Evolutionary conservation across 257 asterid genomes (phyloP), one percentile per base, ranked within the genome.

Genomic region (Solanum habrochaites): DNA sequence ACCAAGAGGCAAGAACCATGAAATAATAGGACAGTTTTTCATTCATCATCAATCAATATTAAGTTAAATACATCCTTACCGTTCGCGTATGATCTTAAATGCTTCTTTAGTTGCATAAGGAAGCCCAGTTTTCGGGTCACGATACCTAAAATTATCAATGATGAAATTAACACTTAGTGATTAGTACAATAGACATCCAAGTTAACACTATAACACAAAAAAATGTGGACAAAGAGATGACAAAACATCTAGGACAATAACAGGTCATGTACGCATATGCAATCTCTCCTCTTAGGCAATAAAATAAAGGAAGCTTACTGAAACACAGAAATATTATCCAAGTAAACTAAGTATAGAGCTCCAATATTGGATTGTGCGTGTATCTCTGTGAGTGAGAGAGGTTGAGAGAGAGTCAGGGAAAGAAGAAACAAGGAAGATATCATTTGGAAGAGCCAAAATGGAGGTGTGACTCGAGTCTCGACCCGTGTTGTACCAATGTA

Each of bases 21-120:
- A n/a, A 42, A 42, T n/a, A n/a, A n/a, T 42, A 74, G 3, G 52
- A 21, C 56, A 39, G 52, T 21, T 39, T 74, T 39, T 42, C 83
- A 42, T 42, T 42, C 37, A 13, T 75, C 83, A 42, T 75, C 23
- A 37, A 2, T 12, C 81, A 72, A 21, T 73, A 11, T 73, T 37
- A n/a, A 37, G 49, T 73, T 11, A 13, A 9, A 74, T 58, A 77
- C 52, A 89, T 45, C 21, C 90, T 89, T 87, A 95, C 98, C 91
- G 88, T 89, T 97, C 93, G 16, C 97, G 94, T 67, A 95, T 94
- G 88, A 91, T 86, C 91, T 93, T 94, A 92, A 97, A 97, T 75
- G 99, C 99, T 93, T 97, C 99, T 90, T 94, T 96, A 72, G 98
- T 95, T 72, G 99, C 99, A 89, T 97, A 97, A 47, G 97, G 98